Evolutionary conservation across 352 stramenopile species (phyloP), one percentile per base, ranked within the genome.

Genomic region (Globisporangium emineosum): DNA sequence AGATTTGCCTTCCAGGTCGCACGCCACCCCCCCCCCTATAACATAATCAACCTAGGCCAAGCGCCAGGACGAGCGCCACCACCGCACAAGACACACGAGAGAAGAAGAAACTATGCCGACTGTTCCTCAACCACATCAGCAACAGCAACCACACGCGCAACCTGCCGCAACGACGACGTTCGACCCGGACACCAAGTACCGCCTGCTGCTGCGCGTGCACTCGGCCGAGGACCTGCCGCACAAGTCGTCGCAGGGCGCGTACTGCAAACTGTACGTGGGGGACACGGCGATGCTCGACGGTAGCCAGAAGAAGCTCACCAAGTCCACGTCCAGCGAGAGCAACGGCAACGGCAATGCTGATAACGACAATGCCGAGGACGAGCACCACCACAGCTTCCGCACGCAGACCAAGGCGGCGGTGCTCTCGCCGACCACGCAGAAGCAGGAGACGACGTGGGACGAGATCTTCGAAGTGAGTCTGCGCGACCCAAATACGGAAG

Each of bases 201-300:
- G 59, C 15, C 66, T 90, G 30, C 65, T 87, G 29, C 56, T 92
- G 32, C 83, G 81, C 33, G 79, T 92, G 30, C 81, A 90, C 63
- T 91, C 83, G 57, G 80, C 73, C 35, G 65, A 76, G 43, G 73
- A 82, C 13, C 58, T 91, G 29, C 29, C 13, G 35, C 53, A 79
- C 27, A 67, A 70, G 9, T 69, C 81, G 21, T 65, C 78, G 15
- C 73, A 83, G 50, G 61, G 69, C 23, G 78, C 73, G 12, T 92
- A 90, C 68, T 89, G 78, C 60, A 92, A 89, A 65, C 51, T 90
- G n/a, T 90, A 92, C 50, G 40, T 90, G 30, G 83, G 81, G 5
- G 73, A 86, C 6, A 72, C 71, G 35, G 64, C 72, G 19, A 77
- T 90, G 27, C 64, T 82, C 42, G 75, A 65, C 32, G 77, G 76